A percentile compares a stretch with the other conserved stretches of the same genome.
Conservation (phyloP, 148 eudicot species). For the Pouteria glomerata region DNA sequence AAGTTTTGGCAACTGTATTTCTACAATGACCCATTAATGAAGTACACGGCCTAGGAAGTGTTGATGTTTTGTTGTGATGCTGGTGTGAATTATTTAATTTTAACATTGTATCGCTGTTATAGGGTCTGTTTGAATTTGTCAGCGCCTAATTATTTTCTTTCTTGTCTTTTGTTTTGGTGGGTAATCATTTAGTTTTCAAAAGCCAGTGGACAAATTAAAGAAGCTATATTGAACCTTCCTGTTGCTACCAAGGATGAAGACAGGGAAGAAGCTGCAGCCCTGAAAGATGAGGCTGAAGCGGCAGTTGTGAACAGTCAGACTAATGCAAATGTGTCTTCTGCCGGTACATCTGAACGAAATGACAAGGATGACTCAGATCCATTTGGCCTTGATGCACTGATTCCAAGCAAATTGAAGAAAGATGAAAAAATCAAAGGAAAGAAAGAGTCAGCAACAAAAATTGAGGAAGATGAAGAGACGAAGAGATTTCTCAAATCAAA, state of each 20-base stretch:
- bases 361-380: constrained; percentile 66
- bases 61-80: not conserved
- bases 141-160: not conserved
- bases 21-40: not conserved
- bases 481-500: constrained; percentile 59
- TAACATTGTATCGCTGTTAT: not conserved
- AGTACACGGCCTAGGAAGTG: not conserved
- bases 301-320: constrained; percentile 22
- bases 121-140: not conserved
- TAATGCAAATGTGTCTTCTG: constrained; percentile 30
- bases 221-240: constrained; percentile 65
- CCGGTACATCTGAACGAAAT: constrained; percentile 24
- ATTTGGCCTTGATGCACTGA: constrained; percentile 84
- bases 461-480: constrained; percentile 55
- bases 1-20: not conserved
- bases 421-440: constrained; percentile 52
- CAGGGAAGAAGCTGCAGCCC: constrained; percentile 71
- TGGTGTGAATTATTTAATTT: not conserved
- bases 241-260: constrained; percentile 78
- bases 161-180: not conserved
- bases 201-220: constrained; percentile 71
- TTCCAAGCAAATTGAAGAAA: constrained; percentile 44
- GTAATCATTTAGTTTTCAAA: constrained; percentile 69
- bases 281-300: constrained; percentile 37
- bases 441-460: constrained; percentile 28